These are phyloP conservation scores for Ceriops zippeliana DNA, from an alignment of 345 rosid genomes.

Conservation along the genomic window DNA sequence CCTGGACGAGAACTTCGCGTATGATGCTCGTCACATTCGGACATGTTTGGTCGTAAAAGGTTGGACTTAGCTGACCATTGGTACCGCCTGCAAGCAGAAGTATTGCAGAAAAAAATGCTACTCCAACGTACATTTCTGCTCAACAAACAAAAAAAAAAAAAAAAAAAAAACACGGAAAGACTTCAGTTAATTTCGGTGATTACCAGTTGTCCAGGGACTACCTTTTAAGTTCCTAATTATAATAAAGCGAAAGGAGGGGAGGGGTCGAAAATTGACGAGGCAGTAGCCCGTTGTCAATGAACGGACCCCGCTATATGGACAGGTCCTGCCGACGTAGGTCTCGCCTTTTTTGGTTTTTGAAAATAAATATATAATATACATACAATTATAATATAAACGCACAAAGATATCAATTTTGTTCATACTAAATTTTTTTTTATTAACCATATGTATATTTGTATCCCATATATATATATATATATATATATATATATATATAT, in stretches of 20 bases:
- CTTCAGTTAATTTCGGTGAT: neutral
- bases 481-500: no score
- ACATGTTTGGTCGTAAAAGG: constrained; percentile 32
- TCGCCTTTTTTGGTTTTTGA: no score
- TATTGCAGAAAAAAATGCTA: neutral
- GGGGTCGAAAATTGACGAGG: neutral
- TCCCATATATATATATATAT: no score
- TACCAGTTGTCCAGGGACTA: neutral
- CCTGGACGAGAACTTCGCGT: constrained; percentile 5
- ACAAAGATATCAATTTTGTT: no score
- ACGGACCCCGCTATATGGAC: no score
- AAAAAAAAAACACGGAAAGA: no score
- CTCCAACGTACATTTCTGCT: neutral
- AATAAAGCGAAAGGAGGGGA: neutral
- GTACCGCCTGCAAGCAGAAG: constrained; percentile 17
- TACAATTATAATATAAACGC: no score
- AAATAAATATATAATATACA: no score
- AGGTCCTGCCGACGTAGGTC: no score
- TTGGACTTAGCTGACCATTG: constrained; percentile 26
- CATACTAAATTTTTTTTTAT: no score
- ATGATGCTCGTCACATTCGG: constrained; percentile 29
- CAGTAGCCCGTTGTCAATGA: neutral
- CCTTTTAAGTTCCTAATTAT: neutral
- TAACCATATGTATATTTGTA: no score
- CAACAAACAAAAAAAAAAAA: neutral